These are phyloP conservation scores for Kalaharituber pfeilii DNA, from an alignment of 2,329 filamentous ascomycete species.

Conservation along the genomic window DNA sequence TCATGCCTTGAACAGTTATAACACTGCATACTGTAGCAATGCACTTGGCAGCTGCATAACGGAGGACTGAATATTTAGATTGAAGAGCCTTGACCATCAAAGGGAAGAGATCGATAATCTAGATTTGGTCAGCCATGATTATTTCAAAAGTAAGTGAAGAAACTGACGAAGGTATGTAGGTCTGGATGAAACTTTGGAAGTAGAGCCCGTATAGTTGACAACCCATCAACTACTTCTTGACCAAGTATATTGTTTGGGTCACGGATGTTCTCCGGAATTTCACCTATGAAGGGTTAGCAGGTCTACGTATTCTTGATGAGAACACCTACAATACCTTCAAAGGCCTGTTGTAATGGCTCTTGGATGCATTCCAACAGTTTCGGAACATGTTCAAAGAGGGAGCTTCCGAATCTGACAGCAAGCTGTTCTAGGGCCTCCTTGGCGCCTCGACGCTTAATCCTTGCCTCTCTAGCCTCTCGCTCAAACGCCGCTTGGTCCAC, in stretches of 20 bases:
- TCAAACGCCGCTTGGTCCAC: conserved; percentile 81
- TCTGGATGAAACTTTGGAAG: conserved; percentile 69
- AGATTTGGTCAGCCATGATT: conserved; percentile 27
- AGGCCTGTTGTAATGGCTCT: conserved; percentile 56
- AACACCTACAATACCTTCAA: conserved; percentile 30
- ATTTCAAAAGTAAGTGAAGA: neutral
- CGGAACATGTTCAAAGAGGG: conserved; percentile 67
- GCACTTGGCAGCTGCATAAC: conserved; percentile 94
- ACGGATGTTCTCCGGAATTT: conserved; percentile 54
- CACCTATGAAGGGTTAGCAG: conserved; percentile 26
- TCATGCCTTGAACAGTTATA: conserved; percentile 89
- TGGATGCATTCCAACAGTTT: conserved; percentile 70
- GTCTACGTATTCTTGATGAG: neutral
- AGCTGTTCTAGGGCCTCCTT: conserved; percentile 88
- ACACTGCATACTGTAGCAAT: conserved; percentile 95
- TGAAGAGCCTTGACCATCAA: conserved; percentile 75
- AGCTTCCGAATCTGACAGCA: conserved; percentile 56
- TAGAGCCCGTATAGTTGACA: conserved; percentile 82
- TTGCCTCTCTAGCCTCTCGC: conserved; percentile 69
- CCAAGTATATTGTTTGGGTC: conserved; percentile 60
- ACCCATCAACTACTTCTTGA: conserved; percentile 81
- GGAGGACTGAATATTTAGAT: conserved; percentile 74
- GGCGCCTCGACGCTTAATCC: conserved; percentile 78
- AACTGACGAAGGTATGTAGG: conserved; percentile 38
- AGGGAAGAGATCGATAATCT: conserved; percentile 68